Conservation (phyloP, 331 rosid genomes). For the Arachis monticola region DNA sequence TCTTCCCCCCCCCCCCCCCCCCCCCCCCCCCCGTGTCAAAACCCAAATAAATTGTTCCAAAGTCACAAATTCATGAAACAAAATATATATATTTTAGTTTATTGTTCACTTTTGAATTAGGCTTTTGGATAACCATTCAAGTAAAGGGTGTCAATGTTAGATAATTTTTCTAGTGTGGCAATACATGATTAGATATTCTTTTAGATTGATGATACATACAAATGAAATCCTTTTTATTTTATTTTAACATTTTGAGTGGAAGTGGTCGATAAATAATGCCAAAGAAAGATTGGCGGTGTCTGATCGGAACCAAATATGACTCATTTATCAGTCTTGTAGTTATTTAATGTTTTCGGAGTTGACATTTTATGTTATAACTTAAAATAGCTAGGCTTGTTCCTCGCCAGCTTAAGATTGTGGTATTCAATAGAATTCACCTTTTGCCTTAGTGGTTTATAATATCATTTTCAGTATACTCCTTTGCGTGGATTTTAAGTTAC, state of each 20-base stretch:
- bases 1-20: not conserved
- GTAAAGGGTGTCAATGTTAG: no score
- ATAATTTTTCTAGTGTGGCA: no score
- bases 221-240: no score
- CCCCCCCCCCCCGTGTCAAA: not conserved
- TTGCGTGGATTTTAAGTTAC: not conserved
- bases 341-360: not conserved
- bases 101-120: no score
- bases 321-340: conserved; percentile 12
- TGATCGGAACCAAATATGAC: not conserved
- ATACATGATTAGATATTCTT: no score
- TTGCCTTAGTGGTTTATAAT: conserved; percentile 3
- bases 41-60: conserved; percentile 19
- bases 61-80: not conserved
- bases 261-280: not conserved
- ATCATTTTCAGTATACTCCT: conserved; percentile 5
- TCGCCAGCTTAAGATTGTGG: conserved; percentile 6
- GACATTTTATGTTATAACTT: conserved; percentile 1
- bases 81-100: not conserved
- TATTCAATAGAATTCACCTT: not conserved
- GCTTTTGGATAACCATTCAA: no score
- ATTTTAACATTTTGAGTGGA: not conserved
- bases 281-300: not conserved
- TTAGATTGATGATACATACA: no score
- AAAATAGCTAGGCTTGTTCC: conserved; percentile 16